A percentile compares a stretch with the other conserved stretches of the same genome.
phyloP scores from a whole-genome alignment of 257 asterid genomes.

The Nemophila menziesii region DNA sequence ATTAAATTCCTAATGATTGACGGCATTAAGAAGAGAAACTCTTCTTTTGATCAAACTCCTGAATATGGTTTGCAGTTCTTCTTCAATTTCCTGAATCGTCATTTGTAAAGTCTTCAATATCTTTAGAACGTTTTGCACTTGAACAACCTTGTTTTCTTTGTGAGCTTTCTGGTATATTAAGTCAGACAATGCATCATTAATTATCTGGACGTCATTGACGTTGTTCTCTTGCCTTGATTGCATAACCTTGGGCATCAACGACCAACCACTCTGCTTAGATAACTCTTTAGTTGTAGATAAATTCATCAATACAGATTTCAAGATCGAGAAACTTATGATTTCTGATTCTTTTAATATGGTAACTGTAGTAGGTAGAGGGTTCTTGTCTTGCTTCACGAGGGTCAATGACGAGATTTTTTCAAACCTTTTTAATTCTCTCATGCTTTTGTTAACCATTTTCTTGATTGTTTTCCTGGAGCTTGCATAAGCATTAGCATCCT shows the following conservation, averaged over 20 bases:
- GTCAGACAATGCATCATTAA: neutral
- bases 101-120: neutral
- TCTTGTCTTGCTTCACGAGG: neutral
- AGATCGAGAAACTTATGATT: slow-evolving; percentile 5
- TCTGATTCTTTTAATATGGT: slow-evolving; percentile 16
- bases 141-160: neutral
- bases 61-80: slow-evolving; percentile 3
- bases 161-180: neutral
- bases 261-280: slow-evolving; percentile 9
- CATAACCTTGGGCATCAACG: neutral
- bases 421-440: slow-evolving; percentile 10
- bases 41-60: slow-evolving; percentile 6
- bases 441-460: neutral
- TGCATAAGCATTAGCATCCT: neutral
- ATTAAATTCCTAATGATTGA: neutral
- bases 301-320: slow-evolving; percentile 11
- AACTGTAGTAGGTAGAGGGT: neutral
- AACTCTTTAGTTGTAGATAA: slow-evolving; percentile 7
- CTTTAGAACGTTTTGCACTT: slow-evolving; percentile 1
- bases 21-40: slow-evolving; percentile 10
- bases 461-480: neutral
- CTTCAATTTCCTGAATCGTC: slow-evolving; percentile 5
- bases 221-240: neutral
- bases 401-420: neutral
- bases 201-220: neutral